These are phyloP conservation scores for Trifolium fragiferum DNA, from an alignment of 306 rosid species.

Conservation along the genomic window DNA sequence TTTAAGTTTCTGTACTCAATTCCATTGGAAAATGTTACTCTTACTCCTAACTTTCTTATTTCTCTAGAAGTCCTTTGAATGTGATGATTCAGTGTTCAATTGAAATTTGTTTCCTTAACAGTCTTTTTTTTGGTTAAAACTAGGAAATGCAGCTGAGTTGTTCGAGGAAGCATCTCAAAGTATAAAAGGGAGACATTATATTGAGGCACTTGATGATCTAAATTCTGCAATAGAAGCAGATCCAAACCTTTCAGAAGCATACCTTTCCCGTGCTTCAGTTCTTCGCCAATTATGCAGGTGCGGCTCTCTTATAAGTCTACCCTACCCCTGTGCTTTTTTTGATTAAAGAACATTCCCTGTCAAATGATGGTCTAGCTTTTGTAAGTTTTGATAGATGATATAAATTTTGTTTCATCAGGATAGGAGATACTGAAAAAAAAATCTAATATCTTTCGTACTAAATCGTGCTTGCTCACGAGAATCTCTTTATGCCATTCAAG, in stretches of 20 bases:
- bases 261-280: constrained; percentile 78
- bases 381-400: constrained; percentile 26
- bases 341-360: constrained; percentile 10
- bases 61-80: constrained; percentile 22
- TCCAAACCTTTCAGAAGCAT: constrained; percentile 88
- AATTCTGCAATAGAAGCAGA: constrained; percentile 95
- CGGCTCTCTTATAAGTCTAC: constrained; percentile 31
- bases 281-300: constrained; percentile 97
- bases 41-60: neutral
- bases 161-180: constrained; percentile 79
- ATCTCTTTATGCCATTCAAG: too few species aligned
- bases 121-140: constrained; percentile 40
- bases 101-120: constrained; percentile 36
- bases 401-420: constrained; percentile 24
- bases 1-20: constrained; percentile 18
- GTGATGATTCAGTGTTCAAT: constrained; percentile 24
- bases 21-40: neutral
- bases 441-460: neutral
- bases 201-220: constrained; percentile 93
- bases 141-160: constrained; percentile 82
- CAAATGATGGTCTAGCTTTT: constrained; percentile 21
- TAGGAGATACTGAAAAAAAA: constrained; percentile 16
- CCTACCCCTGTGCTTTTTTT: neutral
- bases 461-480: too few species aligned
- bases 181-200: constrained; percentile 77